These are phyloP conservation scores for Tulasnella sp. DNA, from an alignment of 768 basidiomycete species.

Conservation along the genomic window DNA sequence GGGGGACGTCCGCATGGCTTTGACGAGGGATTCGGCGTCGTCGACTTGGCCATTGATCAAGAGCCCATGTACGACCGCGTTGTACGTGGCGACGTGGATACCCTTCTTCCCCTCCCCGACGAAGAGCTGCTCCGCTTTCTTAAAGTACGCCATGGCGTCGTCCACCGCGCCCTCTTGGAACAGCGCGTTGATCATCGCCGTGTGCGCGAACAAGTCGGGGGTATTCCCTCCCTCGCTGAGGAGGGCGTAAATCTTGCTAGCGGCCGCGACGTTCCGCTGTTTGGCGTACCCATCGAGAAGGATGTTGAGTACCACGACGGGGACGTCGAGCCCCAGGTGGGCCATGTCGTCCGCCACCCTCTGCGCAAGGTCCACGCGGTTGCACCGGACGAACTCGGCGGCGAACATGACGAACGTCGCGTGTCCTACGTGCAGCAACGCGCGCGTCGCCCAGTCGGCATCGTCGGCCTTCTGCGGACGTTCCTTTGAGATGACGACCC, in stretches of 20 bases:
- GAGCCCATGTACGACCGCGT: conserved; percentile 60
- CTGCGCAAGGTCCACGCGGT: conserved; percentile 12
- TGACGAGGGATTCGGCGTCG: conserved; percentile 31
- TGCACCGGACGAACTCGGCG: neutral
- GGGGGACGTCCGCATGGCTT: conserved; percentile 25
- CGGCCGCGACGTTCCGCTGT: neutral
- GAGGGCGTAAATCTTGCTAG: neutral
- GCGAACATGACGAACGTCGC: neutral
- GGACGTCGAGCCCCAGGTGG: neutral
- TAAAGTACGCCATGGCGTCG: conserved; percentile 9
- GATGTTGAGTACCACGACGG: neutral
- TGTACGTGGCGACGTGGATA: conserved; percentile 32
- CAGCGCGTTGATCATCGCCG: conserved; percentile 12
- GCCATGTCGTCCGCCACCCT: conserved; percentile 3
- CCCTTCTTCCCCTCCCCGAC: neutral
- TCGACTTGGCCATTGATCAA: conserved; percentile 30
- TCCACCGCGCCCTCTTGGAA: conserved; percentile 8
- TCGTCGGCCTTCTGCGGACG: too few relatives aligned
- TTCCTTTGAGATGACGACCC: too few relatives aligned
- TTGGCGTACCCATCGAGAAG: conserved; percentile 14
- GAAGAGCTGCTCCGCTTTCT: neutral
- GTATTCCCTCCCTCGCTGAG: neutral
- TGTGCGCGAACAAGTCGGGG: conserved; percentile 11
- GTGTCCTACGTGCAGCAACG: neutral
- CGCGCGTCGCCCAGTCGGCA: neutral